Conservation (phyloP, 805 yeast species). For the Zygosaccharomyces siamensis region DNA sequence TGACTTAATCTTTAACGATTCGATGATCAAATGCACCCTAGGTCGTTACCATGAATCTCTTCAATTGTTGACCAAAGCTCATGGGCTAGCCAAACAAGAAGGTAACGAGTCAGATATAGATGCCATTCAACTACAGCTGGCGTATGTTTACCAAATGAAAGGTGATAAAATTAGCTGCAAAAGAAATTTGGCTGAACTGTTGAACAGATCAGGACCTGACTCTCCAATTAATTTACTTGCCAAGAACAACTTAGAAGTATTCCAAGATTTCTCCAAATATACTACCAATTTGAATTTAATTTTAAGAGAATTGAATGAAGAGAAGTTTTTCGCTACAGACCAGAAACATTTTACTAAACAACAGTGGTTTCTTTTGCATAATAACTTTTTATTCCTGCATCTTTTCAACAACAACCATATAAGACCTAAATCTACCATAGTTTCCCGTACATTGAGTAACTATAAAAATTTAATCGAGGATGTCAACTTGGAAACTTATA, state of each 20-base stretch:
- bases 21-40: conserved; percentile 48
- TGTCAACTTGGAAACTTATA: conserved; percentile 26
- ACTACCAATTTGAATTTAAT: conserved; percentile 29
- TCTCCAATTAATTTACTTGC: conserved; percentile 32
- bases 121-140: conserved; percentile 57
- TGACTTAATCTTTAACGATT: conserved; percentile 61
- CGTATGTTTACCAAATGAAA: conserved; percentile 47
- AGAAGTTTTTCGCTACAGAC: conserved; percentile 20
- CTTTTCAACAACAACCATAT: conserved; percentile 27
- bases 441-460: conserved; percentile 23
- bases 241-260: conserved; percentile 31
- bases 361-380: conserved; percentile 25
- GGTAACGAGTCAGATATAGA: conserved; percentile 45
- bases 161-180: conserved; percentile 38
- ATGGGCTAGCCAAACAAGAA: conserved; percentile 38
- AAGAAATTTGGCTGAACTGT: conserved; percentile 33
- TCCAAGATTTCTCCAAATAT: conserved; percentile 31
- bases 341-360: conserved; percentile 22
- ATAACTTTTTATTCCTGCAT: conserved; percentile 23
- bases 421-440: conserved; percentile 14
- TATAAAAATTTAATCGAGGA: conserved; percentile 24
- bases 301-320: conserved; percentile 35
- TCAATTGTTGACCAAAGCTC: conserved; percentile 43
- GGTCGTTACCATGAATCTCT: conserved; percentile 41
- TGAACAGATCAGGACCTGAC: conserved; percentile 23